These are phyloP conservation scores for Puccinia hordei DNA, from an alignment of 1,284 basidiomycete genomes.

Conservation along the genomic window DNA sequence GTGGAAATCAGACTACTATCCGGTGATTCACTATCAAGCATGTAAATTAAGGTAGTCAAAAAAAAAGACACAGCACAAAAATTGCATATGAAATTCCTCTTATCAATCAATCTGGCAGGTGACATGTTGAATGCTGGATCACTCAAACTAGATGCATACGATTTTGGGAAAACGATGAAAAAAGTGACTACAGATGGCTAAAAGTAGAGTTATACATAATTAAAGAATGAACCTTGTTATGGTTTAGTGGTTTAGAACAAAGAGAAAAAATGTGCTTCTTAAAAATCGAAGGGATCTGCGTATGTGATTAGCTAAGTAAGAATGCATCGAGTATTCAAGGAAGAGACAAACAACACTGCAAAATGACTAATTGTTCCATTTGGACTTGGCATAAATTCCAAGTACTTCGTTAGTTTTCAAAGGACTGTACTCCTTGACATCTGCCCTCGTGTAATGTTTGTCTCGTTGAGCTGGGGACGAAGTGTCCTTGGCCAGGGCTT, in stretches of 20 bases:
- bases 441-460: constrained; percentile 18
- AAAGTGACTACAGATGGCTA: too few relatives aligned
- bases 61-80: background rate
- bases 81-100: too few relatives aligned
- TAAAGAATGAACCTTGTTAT: too few relatives aligned
- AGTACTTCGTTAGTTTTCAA: constrained; percentile 22
- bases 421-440: constrained; percentile 16
- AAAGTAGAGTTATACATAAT: too few relatives aligned
- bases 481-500: background rate
- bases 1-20: constrained; percentile 48
- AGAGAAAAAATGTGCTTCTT: too few relatives aligned
- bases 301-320: too few relatives aligned
- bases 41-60: background rate
- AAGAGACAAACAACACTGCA: background rate
- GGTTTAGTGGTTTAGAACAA: too few relatives aligned
- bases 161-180: too few relatives aligned
- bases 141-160: too few relatives aligned
- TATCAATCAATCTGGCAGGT: too few relatives aligned
- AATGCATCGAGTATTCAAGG: background rate
- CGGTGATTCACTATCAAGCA: background rate
- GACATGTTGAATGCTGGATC: too few relatives aligned
- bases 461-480: background rate
- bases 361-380: constrained; percentile 20
- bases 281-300: too few relatives aligned
- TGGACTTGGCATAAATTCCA: constrained; percentile 24